A percentile compares a stretch with the other conserved stretches of the same genome.
Conservation (phyloP, 331 rosid species). For the Malus hybrid region DNA sequence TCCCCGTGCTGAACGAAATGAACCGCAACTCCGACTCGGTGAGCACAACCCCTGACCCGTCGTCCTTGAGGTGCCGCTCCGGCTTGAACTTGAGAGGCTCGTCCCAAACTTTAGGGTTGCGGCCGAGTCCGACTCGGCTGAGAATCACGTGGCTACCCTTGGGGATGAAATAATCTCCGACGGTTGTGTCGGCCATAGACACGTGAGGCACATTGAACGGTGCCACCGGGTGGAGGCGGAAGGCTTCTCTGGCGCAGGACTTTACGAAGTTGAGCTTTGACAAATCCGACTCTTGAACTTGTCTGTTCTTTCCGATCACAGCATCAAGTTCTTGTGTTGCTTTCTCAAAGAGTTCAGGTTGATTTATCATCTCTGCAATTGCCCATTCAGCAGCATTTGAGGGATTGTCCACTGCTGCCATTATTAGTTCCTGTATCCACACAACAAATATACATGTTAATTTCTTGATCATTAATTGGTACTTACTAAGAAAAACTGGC, state of each 20-base stretch:
- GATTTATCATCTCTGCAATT: constrained; percentile 31
- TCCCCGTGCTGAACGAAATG: constrained; percentile 26
- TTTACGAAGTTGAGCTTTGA: constrained; percentile 25
- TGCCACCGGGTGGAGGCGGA: constrained; percentile 27
- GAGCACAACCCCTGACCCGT: not conserved
- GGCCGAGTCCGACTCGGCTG: constrained; percentile 19
- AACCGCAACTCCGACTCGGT: constrained; percentile 21
- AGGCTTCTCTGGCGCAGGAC: constrained; percentile 26
- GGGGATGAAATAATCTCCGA: constrained; percentile 22
- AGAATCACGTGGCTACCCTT: constrained; percentile 30
- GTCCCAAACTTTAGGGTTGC: constrained; percentile 27
- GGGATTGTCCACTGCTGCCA: constrained; percentile 26
- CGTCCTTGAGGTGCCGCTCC: constrained; percentile 3
- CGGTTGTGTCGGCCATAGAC: not conserved
- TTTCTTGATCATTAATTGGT: no score
- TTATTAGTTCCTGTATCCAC: constrained; percentile 15
- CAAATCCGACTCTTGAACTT: constrained; percentile 28
- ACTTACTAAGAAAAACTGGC: no score
- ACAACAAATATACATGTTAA: no score
- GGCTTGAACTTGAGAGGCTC: constrained; percentile 22
- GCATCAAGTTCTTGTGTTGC: constrained; percentile 24
- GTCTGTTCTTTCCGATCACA: constrained; percentile 15
- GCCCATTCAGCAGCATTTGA: constrained; percentile 33
- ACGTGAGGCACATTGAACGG: constrained; percentile 21
- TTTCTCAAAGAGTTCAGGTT: constrained; percentile 11